Evolutionary conservation across 2,329 filamentous ascomycete species (phyloP).

Genomic region (Cytospora mali): DNA sequence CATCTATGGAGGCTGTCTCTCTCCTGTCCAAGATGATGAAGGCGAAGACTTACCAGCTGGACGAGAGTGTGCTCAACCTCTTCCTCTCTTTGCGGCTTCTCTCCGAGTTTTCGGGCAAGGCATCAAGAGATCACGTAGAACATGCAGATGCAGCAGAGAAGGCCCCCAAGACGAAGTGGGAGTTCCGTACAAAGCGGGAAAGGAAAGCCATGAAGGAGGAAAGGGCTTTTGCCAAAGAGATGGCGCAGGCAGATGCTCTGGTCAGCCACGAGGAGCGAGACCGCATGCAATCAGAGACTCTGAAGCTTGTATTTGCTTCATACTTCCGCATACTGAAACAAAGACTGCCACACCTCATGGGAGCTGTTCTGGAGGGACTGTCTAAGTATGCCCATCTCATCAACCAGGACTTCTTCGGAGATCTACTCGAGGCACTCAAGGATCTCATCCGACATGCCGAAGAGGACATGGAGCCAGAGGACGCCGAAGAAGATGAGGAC

Average conservation of each 20-base stretch:
- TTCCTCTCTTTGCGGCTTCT: constrained; percentile 89
- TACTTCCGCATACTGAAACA: constrained; percentile 95
- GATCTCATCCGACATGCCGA: constrained; percentile 83
- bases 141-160: constrained; percentile 46
- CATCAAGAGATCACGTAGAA: constrained; percentile 76
- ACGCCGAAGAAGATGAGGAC: constrained; percentile 47
- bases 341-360: constrained; percentile 82
- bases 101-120: constrained; percentile 84
- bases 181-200: constrained; percentile 86
- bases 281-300: constrained; percentile 89
- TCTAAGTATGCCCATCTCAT: constrained; percentile 95
- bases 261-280: constrained; percentile 93
- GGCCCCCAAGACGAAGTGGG: constrained; percentile 72
- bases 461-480: constrained; percentile 52
- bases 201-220: constrained; percentile 84
- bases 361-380: constrained; percentile 92
- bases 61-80: constrained; percentile 85
- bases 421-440: constrained; percentile 90
- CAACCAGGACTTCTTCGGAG: constrained; percentile 98
- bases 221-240: constrained; percentile 87
- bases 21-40: constrained; percentile 96
- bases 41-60: constrained; percentile 75
- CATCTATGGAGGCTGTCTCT: constrained; percentile 82
- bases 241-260: constrained; percentile 86
- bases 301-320: constrained; percentile 92